These are phyloP conservation scores for Dryadomyces quercivorus DNA, from an alignment of 2,329 filamentous ascomycete genomes.

Conservation along the genomic window DNA sequence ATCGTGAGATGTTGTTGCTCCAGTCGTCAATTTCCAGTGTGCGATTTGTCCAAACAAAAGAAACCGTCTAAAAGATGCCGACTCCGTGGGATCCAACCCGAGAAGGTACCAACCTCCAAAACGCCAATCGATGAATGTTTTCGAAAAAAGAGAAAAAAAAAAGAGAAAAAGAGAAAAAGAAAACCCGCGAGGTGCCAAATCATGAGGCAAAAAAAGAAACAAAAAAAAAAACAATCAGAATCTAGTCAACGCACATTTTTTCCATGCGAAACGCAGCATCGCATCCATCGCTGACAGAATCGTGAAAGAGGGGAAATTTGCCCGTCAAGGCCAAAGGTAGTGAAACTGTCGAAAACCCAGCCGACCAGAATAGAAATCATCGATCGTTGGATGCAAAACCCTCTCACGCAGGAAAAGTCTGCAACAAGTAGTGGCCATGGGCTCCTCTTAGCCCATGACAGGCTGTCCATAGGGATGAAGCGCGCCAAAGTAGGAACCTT, in stretches of 20 bases:
- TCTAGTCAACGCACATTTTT: not conserved
- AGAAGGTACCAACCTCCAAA: slow-evolving; percentile 3
- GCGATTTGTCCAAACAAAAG: not conserved
- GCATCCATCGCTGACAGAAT: too few relatives aligned
- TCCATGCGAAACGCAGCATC: too few relatives aligned
- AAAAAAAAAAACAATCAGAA: not conserved
- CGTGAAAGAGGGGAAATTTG: too few relatives aligned
- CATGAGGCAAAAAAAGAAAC: not conserved
- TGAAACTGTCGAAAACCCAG: too few relatives aligned
- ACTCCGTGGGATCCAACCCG: slow-evolving; percentile 1
- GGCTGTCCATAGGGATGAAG: slow-evolving; percentile 38
- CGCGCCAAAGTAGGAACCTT: slow-evolving; percentile 32
- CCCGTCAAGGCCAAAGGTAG: too few relatives aligned
- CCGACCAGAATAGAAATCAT: too few relatives aligned
- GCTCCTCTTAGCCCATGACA: slow-evolving; percentile 33
- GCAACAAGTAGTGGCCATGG: not conserved
- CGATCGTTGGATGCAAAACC: too few relatives aligned
- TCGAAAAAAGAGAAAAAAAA: not conserved
- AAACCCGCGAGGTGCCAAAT: not conserved
- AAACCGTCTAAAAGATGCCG: slow-evolving; percentile 3
- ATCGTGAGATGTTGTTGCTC: slow-evolving; percentile 4
- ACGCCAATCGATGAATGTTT: slow-evolving; percentile 16
- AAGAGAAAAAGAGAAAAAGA: not conserved
- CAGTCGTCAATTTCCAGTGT: slow-evolving; percentile 6
- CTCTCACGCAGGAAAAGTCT: too few relatives aligned